These are phyloP conservation scores for Monosporascus sp. DNA, from an alignment of 2,329 filamentous ascomycete genomes.

Conservation along the genomic window DNA sequence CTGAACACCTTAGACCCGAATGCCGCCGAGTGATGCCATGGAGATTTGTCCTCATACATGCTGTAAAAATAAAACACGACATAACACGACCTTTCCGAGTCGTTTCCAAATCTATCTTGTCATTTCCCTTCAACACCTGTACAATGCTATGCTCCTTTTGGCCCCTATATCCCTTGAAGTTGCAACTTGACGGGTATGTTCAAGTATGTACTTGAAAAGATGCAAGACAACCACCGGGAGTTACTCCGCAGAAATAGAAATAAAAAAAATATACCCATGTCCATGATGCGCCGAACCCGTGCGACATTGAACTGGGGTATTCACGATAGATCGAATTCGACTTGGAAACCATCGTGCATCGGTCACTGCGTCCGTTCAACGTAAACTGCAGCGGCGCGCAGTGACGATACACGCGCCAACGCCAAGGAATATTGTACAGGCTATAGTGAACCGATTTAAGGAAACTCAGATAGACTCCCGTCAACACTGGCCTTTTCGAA, in stretches of 20 bases:
- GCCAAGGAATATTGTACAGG: conserved; percentile 10
- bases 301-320: conserved; percentile 23
- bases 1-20: neutral
- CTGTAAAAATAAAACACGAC: neutral
- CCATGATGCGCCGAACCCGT: conserved; percentile 19
- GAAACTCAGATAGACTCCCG: conserved; percentile 27
- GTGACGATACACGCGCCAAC: conserved; percentile 14
- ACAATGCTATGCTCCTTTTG: conserved; percentile 18
- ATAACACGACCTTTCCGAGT: neutral
- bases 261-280: conserved; percentile 12
- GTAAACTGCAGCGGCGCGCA: conserved; percentile 17
- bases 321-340: conserved; percentile 19
- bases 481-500: conserved; percentile 45
- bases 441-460: conserved; percentile 11
- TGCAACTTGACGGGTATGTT: conserved; percentile 1
- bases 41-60: neutral
- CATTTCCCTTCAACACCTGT: conserved; percentile 21
- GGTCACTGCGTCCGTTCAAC: conserved; percentile 6
- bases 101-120: conserved; percentile 21
- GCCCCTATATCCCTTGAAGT: conserved; percentile 8
- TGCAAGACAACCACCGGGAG: neutral
- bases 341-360: conserved; percentile 14
- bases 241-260: conserved; percentile 6
- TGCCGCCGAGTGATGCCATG: neutral
- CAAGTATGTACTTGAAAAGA: conserved; percentile 10